Evolutionary conservation across 768 basidiomycete genomes (phyloP).

Genomic region (Mycena rebaudengoi): DNA sequence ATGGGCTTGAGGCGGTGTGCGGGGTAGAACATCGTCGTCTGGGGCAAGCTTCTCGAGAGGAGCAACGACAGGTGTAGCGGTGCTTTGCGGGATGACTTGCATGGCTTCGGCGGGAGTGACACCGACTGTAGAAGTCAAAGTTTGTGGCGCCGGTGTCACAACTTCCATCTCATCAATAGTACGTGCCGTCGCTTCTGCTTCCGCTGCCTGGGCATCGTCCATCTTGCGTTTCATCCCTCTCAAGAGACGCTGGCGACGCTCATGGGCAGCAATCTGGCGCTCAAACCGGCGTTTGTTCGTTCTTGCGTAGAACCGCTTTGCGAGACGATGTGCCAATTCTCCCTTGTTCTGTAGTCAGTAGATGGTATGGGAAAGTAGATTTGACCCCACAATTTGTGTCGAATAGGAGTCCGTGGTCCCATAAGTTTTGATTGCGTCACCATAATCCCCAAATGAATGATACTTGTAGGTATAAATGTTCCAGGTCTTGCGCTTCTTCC

Average conservation of each 20-base stretch:
- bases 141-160: background rate
- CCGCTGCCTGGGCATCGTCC: background rate
- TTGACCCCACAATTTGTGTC: conserved; percentile 32
- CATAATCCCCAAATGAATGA: background rate
- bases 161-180: background rate
- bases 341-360: conserved; percentile 33
- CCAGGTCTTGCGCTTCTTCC: background rate
- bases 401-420: conserved; percentile 36
- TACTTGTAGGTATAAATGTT: background rate
- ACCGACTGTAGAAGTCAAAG: too few relatives aligned
- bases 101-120: background rate
- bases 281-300: conserved; percentile 38
- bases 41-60: background rate
- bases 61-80: background rate
- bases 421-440: background rate
- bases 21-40: background rate
- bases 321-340: conserved; percentile 41
- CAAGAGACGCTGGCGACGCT: background rate
- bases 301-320: conserved; percentile 40
- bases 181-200: too few relatives aligned
- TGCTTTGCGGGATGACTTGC: background rate
- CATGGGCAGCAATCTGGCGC: conserved; percentile 30
- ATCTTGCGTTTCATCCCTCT: background rate
- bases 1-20: background rate
- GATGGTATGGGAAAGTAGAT: conserved; percentile 1